Evolutionary conservation across 148 eudicot species (phyloP).

Genomic region (Persicaria tinctoria): DNA sequence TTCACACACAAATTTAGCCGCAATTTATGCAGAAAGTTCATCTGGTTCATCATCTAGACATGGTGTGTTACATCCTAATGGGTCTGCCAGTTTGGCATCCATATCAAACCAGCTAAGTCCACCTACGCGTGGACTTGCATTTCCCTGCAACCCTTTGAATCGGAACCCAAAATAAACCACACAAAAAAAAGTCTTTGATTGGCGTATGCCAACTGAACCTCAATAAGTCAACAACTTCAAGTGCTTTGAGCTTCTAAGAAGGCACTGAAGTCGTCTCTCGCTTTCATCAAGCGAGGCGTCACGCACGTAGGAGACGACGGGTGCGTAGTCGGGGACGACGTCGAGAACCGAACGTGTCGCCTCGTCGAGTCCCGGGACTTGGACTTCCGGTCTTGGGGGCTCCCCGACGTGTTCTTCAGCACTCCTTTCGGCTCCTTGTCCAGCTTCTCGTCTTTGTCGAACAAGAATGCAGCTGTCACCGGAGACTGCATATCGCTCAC

Average conservation of each 20-base stretch:
- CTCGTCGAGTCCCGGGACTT: constrained; percentile 8
- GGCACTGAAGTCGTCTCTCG: constrained; percentile 42
- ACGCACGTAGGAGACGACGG: constrained; percentile 23
- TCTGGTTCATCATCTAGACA: no score
- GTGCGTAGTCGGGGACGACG: constrained; percentile 29
- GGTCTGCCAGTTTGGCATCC: no score
- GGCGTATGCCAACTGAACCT: no score
- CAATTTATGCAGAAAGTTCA: no score
- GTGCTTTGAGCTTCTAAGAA: constrained; percentile 39
- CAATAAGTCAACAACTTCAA: no score
- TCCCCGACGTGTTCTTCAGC: constrained; percentile 17
- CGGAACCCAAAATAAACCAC: no score
- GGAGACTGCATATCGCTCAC: constrained; percentile 69
- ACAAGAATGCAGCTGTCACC: constrained; percentile 59
- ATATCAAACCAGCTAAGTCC: no score
- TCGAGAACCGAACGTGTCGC: constrained; percentile 49
- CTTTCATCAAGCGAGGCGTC: constrained; percentile 9
- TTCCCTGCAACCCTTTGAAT: no score
- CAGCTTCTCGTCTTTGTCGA: constrained; percentile 40
- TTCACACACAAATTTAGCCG: no score
- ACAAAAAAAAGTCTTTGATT: no score
- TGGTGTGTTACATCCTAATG: no score
- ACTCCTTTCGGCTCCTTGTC: constrained; percentile 28
- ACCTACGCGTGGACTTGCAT: no score
- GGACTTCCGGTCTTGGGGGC: constrained; percentile 5